Evolutionary conservation across 768 basidiomycete species (phyloP), one percentile per base, ranked within the genome.

Genomic region (Amanita subjunquillea): DNA sequence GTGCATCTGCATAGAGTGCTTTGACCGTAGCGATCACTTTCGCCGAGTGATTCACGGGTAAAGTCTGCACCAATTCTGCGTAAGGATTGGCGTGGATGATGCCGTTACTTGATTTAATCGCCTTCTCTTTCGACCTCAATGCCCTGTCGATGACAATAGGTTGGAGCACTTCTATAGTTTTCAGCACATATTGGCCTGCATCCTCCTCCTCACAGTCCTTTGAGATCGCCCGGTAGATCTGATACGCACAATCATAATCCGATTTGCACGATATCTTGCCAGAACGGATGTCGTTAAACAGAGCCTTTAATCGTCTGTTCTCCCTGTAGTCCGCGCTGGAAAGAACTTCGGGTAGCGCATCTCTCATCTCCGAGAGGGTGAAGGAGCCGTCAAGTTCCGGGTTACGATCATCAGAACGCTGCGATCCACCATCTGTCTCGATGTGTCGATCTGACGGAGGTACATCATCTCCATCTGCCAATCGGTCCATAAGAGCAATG

Each of bases 1-100:
- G 46, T 2, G 57, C 51, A 10, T 51, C 27, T 27, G 58, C 56
- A 2, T 63, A 36, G 25, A 57, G 45, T 6, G 51, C 17, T 2
- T 56, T 57, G 15, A 65, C 41, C 12, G 57, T 47, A 3, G 56
- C 53, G 23, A 65, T 63, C 48, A 65, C 63, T 6, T 58, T 34
- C 8, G 58, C 57, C 0, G 63, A 63, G 13, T 63, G 60, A 2
- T 55, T 48, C 3, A 50, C 52, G 0, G 58, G 38, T 27, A 65
- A 55, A 2, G 52, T 55, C 25, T 58, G 55, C 4, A 60, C 53
- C 17, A 65, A 37, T 32, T n/a, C 43, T 40, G 10, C 8, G 39
- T 40, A 49, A 9, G 43, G 44, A 20, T 59, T 54, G 22, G 13
- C 7, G 1, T 48, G 20, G 9, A 23, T 38, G 4, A 34, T 23